Base-by-base conservation (phyloP, 768 basidiomycete species). In the Phanerodontia chrysosporium region DNA sequence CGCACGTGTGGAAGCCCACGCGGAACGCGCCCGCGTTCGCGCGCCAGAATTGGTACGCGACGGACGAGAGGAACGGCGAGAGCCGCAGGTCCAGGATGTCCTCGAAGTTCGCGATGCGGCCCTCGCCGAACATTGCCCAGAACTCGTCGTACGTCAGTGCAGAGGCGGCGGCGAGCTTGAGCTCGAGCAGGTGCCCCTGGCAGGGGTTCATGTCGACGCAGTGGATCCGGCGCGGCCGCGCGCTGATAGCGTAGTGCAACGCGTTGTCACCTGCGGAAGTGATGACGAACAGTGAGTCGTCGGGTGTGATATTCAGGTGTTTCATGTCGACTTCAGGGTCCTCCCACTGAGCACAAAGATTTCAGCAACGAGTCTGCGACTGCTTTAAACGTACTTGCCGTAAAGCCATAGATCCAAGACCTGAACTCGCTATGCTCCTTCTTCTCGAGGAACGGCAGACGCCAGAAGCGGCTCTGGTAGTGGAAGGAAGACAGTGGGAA, bases 1-100 rank as follows among this genome's bases (percentile, higher is more conserved):
- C 89, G 36, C 78, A 78, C 65, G 80, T 73, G 69, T 90, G 90
- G 70, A 90, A 91, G 52, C 35, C 32, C 52, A n/a, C 18, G 35
- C 70, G 65, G 65, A 78, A 80, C 1, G 81, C 74, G 32, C 73
- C 65, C 55, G 76, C 75, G 64, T 90, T 85, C 64, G 83, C 73
- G 59, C 82, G 78, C 90, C 90, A 91, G 74, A 89, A 90, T 59
- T 87, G 85, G 72, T 88, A 90, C 1, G 89, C 87, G 59, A 59
- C 78, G 18, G 86, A 85, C 25, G 89, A 89, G 18, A 91, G 78
- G 64, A 81, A 77, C 0, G 90, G 89, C 0, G 87, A 80, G 42
- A 92, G 74, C 61, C 78, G 78, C 54, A 73, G 74, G 62, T 86
- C 85, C 49, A 91, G 76, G 3, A 90, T 73, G 0, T 71, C 63